phyloP scores from a whole-genome alignment of 306 rosid species.

The Acacia melanoxylon region DNA sequence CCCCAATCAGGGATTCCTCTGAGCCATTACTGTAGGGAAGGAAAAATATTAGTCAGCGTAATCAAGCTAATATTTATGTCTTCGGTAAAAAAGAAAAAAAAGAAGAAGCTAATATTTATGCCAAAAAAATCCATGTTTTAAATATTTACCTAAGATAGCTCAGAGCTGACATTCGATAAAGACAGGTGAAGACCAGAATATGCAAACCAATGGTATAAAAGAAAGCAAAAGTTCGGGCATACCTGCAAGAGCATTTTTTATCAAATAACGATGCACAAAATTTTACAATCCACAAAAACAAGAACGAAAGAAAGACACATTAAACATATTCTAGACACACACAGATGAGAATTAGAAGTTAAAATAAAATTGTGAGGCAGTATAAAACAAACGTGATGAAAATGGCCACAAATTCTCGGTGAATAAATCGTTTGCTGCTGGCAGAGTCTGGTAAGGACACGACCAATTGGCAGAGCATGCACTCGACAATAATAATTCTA shows the following conservation, averaged over 20 bases:
- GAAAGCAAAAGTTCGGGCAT: constrained; percentile 93
- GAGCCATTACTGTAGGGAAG: constrained; percentile 65
- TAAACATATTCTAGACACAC: background rate
- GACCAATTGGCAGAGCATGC: background rate
- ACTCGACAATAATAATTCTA: background rate
- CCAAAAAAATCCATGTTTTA: background rate
- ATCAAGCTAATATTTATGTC: background rate
- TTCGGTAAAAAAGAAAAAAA: no score
- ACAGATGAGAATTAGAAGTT: background rate
- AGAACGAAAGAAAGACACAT: background rate
- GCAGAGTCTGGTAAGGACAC: background rate
- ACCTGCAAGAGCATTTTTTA: constrained; percentile 51
- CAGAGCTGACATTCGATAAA: constrained; percentile 94
- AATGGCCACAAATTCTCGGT: background rate
- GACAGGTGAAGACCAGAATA: constrained; percentile 86
- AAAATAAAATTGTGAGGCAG: background rate
- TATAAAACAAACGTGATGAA: background rate
- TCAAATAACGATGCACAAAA: constrained; percentile 15
- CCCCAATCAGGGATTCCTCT: constrained; percentile 58
- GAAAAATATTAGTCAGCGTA: background rate
- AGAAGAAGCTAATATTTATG: background rate
- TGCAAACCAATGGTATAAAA: constrained; percentile 96
- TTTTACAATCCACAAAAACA: constrained; percentile 2
- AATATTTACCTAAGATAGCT: constrained; percentile 76
- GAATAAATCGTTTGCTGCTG: background rate